phyloP scores from a whole-genome alignment of 116 monocot genomes.

The Posidonia oceanica region DNA sequence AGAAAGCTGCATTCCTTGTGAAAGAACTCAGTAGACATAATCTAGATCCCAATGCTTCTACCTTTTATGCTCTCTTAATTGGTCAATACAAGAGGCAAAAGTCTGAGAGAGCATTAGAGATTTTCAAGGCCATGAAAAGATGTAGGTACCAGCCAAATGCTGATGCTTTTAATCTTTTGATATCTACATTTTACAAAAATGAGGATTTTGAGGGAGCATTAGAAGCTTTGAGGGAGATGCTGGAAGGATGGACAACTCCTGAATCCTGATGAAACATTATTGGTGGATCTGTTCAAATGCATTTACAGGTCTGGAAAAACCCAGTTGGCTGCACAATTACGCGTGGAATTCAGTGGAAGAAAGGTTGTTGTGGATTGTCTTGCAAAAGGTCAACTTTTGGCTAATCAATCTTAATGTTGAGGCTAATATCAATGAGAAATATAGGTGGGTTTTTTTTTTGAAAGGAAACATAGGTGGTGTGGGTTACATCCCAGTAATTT shows the following conservation, averaged over 20 bases:
- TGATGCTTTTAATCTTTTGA: conserved; percentile 41
- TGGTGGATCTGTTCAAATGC: conserved; percentile 1
- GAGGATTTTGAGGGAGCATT: too few species aligned
- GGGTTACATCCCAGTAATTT: not conserved
- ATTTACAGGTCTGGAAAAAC: conserved; percentile 15
- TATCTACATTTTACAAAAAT: conserved; percentile 13
- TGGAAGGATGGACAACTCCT: conserved; percentile 48
- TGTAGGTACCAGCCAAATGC: conserved; percentile 46
- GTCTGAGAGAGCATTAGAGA: conserved; percentile 77
- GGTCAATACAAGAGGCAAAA: conserved; percentile 84
- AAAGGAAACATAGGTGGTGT: not conserved
- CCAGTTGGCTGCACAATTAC: not conserved
- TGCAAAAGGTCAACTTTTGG: not conserved
- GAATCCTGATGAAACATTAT: conserved; percentile 16
- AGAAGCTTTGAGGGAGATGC: conserved; percentile 55
- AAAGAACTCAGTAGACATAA: conserved; percentile 48
- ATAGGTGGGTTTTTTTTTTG: too few species aligned
- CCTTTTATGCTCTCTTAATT: conserved; percentile 61
- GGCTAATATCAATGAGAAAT: not conserved
- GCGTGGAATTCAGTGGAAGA: conserved; percentile 9
- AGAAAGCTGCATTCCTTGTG: conserved; percentile 54
- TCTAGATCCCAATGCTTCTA: conserved; percentile 52
- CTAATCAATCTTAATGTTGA: not conserved
- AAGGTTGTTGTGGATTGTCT: conserved; percentile 24
- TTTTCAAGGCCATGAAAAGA: conserved; percentile 75